Evolutionary conservation across 169 alveolate species (phyloP).

Genomic region (Prorocentrum cordatum): DNA sequence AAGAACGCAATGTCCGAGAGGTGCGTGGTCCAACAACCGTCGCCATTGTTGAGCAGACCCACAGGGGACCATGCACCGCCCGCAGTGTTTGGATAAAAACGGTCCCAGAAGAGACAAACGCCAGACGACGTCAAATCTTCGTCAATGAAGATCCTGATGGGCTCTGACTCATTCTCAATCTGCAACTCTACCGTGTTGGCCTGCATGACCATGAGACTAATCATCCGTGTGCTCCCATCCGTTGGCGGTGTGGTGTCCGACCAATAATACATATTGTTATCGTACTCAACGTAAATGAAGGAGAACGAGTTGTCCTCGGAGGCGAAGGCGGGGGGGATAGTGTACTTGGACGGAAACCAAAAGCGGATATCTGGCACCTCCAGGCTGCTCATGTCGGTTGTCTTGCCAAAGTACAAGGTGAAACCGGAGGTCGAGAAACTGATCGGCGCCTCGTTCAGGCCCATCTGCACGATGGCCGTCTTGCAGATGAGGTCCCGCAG

Average conservation of each 20-base stretch:
- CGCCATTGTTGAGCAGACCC: neutral
- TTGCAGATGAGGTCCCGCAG: too few relatives aligned
- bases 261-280: neutral
- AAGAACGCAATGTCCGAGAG: conserved; percentile 16
- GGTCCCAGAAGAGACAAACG: neutral
- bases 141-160: conserved; percentile 11
- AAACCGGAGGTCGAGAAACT: too few relatives aligned
- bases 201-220: neutral
- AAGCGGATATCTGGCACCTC: neutral
- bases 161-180: neutral
- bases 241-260: neutral
- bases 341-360: neutral
- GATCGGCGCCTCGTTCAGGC: too few relatives aligned
- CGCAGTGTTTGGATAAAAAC: conserved; percentile 1
- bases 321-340: neutral
- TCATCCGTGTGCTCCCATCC: neutral
- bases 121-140: neutral
- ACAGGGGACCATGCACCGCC: conserved; percentile 14
- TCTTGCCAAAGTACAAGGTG: neutral
- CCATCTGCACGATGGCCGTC: too few relatives aligned
- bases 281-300: neutral
- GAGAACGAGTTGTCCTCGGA: neutral
- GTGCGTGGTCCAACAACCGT: neutral
- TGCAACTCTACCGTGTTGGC: neutral
- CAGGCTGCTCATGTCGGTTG: neutral